Percentiles rank a stretch among this genome's conserved stretches.
These are phyloP conservation scores for Withania somnifera DNA, from an alignment of 305 asterid genomes.

Conservation along the genomic window DNA sequence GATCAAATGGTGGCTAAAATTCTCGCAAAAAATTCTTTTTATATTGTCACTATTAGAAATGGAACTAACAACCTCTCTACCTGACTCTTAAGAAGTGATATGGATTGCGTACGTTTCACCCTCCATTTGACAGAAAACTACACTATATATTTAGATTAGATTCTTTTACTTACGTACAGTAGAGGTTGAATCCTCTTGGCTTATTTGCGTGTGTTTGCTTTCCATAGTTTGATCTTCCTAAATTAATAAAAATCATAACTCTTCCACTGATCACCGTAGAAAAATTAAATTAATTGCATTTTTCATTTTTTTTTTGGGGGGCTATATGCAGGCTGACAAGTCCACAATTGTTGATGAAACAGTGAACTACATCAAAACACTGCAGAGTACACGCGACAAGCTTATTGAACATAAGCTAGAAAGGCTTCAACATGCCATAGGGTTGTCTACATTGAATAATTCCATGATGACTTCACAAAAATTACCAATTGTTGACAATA, in stretches of 20 bases:
- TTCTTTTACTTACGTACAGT: no score
- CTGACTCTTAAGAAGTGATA: no score
- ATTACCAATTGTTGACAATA: neutral
- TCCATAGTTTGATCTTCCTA: no score
- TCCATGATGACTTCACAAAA: conserved; percentile 4
- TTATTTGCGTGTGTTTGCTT: neutral
- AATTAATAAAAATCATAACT: neutral
- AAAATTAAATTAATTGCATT: no score
- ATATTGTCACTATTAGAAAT: no score
- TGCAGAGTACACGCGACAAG: conserved; percentile 9
- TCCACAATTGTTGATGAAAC: conserved; percentile 52
- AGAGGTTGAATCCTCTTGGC: no score
- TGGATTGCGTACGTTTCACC: no score
- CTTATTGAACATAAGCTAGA: conserved; percentile 29
- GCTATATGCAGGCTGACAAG: conserved; percentile 36
- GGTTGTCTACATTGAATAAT: neutral
- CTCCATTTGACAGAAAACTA: no score
- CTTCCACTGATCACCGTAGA: neutral
- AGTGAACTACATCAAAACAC: conserved; percentile 18
- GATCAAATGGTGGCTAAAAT: no score
- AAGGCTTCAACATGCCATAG: conserved; percentile 3
- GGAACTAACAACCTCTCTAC: no score
- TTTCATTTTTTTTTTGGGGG: neutral
- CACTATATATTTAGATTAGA: no score
- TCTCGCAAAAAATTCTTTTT: neutral